Evolutionary conservation across 1,139 yeast species (phyloP).

Genomic region (Kurtzmaniella natalensis): DNA sequence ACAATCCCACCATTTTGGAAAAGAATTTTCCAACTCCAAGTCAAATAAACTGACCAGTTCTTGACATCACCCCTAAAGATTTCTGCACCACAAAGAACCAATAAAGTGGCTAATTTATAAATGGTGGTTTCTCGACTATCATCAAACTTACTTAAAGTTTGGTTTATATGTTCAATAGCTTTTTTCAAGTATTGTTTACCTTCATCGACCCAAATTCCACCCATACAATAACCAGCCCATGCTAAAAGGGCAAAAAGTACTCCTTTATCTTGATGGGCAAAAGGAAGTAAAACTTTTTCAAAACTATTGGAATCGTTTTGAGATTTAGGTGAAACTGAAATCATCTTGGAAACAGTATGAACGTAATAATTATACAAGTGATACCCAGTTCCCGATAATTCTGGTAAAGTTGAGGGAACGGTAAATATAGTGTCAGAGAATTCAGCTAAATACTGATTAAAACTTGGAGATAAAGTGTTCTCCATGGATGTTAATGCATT

Average conservation of each 20-base stretch:
- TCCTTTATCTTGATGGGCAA: slow-evolving; percentile 67
- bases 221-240: slow-evolving; percentile 71
- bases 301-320: slow-evolving; percentile 59
- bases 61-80: slow-evolving; percentile 73
- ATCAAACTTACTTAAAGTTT: not conserved
- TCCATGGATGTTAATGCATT: slow-evolving; percentile 1
- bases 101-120: slow-evolving; percentile 57
- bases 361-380: slow-evolving; percentile 63
- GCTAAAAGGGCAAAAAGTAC: slow-evolving; percentile 68
- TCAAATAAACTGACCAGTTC: slow-evolving; percentile 60
- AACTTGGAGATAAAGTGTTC: slow-evolving; percentile 15
- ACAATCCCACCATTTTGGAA: slow-evolving; percentile 57
- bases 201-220: slow-evolving; percentile 39
- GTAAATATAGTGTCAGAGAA: slow-evolving; percentile 1
- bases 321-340: slow-evolving; percentile 60
- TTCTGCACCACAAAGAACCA: slow-evolving; percentile 68
- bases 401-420: slow-evolving; percentile 16
- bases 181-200: slow-evolving; percentile 43
- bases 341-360: slow-evolving; percentile 51
- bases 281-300: slow-evolving; percentile 68
- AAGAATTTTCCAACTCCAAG: slow-evolving; percentile 58
- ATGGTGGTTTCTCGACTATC: slow-evolving; percentile 18
- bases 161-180: slow-evolving; percentile 43
- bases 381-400: slow-evolving; percentile 15
- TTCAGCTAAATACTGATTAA: slow-evolving; percentile 10